Evolutionary conservation across 2,329 filamentous ascomycete genomes (phyloP).

Genomic region (Raffaelea ambrosiae): DNA sequence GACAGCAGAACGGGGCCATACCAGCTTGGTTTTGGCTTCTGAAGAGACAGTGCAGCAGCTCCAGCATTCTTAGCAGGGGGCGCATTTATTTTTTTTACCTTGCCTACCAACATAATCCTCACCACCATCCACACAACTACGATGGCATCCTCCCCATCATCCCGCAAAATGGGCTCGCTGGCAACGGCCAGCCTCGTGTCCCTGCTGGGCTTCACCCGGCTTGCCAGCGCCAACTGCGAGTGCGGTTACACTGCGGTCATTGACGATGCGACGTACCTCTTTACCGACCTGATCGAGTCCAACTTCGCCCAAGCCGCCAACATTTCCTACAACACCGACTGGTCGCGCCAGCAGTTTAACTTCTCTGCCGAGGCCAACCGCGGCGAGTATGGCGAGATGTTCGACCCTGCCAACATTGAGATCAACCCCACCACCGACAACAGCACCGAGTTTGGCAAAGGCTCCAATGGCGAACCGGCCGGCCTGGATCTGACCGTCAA

Average conservation of each 20-base stretch:
- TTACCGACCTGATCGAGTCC: conserved; percentile 63
- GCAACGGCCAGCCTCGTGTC: conserved; percentile 6
- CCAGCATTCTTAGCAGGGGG: too few species aligned
- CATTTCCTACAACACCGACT: conserved; percentile 45
- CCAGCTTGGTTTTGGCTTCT: too few species aligned
- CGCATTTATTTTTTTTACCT: too few species aligned
- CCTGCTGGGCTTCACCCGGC: conserved; percentile 12
- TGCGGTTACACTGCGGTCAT: conserved; percentile 60
- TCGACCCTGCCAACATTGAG: conserved; percentile 47
- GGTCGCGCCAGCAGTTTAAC: conserved; percentile 61
- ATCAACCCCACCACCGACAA: conserved; percentile 29
- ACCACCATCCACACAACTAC: too few species aligned
- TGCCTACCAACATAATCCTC: too few species aligned
- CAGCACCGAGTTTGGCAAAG: conserved; percentile 33
- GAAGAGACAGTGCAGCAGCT: too few species aligned
- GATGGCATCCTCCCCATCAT: too few species aligned
- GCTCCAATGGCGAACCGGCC: conserved; percentile 32
- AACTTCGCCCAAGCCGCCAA: conserved; percentile 55
- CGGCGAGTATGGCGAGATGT: conserved; percentile 59
- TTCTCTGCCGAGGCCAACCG: conserved; percentile 47
- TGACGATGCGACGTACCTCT: conserved; percentile 35
- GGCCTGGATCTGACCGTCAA: conserved; percentile 52
- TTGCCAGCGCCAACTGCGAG: conserved; percentile 46
- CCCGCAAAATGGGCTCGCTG: too few species aligned
- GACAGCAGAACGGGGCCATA: too few species aligned